These are phyloP conservation scores for Mikania micrantha DNA, from an alignment of 129 eudicot species.

Conservation along the genomic window DNA sequence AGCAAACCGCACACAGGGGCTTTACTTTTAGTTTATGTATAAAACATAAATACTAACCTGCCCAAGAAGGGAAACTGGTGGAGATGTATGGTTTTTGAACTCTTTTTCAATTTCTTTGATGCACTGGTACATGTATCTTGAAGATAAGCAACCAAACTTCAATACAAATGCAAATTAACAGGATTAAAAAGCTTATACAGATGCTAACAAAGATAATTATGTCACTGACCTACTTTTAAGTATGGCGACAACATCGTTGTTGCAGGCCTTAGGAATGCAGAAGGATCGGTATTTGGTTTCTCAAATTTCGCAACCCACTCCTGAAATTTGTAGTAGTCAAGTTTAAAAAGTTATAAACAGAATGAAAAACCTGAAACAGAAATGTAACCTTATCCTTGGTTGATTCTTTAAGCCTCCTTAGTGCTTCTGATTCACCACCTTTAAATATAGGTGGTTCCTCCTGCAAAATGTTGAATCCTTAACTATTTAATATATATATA, in stretches of 20 bases:
- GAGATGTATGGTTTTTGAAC: slow-evolving; percentile 59
- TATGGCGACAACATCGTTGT: slow-evolving; percentile 82
- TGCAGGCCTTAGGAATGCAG: slow-evolving; percentile 71
- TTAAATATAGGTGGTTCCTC: slow-evolving; percentile 46
- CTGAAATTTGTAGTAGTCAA: slow-evolving; percentile 32
- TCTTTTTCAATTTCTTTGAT: slow-evolving; percentile 55
- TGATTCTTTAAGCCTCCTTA: slow-evolving; percentile 60
- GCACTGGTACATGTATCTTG: slow-evolving; percentile 78
- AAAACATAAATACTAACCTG: slow-evolving; percentile 40
- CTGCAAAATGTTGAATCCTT: slow-evolving; percentile 26
- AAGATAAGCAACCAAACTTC: slow-evolving; percentile 91
- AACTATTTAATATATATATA: too few species aligned
- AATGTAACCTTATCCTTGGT: slow-evolving; percentile 45
- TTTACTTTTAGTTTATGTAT: too few species aligned
- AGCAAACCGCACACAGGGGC: too few species aligned
- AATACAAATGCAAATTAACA: slow-evolving; percentile 23
- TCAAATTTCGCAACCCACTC: slow-evolving; percentile 93
- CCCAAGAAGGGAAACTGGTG: slow-evolving; percentile 91
- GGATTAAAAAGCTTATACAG: slow-evolving; percentile 18
- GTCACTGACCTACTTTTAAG: slow-evolving; percentile 56
- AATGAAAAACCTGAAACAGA: background rate
- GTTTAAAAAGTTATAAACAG: background rate
- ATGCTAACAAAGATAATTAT: background rate
- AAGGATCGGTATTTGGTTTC: slow-evolving; percentile 89
- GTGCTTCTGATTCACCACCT: slow-evolving; percentile 94